Conservation (phyloP, 1,284 basidiomycete species). For the Paramarasmius palmivorus region DNA sequence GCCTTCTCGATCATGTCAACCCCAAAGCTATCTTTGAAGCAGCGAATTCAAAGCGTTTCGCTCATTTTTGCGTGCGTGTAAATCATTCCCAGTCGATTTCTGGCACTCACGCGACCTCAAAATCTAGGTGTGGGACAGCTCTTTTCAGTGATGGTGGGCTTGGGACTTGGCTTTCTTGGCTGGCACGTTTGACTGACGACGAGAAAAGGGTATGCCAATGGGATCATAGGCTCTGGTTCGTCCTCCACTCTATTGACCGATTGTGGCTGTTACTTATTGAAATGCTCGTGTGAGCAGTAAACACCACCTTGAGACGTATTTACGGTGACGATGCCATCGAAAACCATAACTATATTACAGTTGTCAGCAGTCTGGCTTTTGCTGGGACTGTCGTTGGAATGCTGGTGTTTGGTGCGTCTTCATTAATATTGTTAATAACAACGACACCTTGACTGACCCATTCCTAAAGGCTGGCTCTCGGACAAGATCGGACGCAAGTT, state of each 20-base stretch:
- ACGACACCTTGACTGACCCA: neutral
- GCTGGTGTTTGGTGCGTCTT: slow-evolving; percentile 58
- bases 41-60: slow-evolving; percentile 54
- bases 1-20: slow-evolving; percentile 14
- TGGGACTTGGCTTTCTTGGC: neutral
- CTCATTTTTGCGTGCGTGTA: slow-evolving; percentile 75
- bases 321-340: slow-evolving; percentile 57
- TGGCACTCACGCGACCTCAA: slow-evolving; percentile 1
- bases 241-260: slow-evolving; percentile 15
- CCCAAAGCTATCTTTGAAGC: slow-evolving; percentile 23
- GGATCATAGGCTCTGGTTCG: slow-evolving; percentile 74
- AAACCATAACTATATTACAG: slow-evolving; percentile 57
- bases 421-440: neutral
- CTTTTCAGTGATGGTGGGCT: slow-evolving; percentile 84
- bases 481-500: slow-evolving; percentile 89
- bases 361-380: slow-evolving; percentile 70
- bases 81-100: slow-evolving; percentile 3
- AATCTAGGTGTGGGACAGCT: slow-evolving; percentile 76
- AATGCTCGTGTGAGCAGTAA: slow-evolving; percentile 39
- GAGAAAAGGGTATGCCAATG: slow-evolving; percentile 75
- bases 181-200: slow-evolving; percentile 1
- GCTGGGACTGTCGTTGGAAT: slow-evolving; percentile 87
- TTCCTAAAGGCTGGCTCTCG: slow-evolving; percentile 60
- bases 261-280: too few species aligned
- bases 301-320: slow-evolving; percentile 64